Evolutionary conservation across 2,329 filamentous ascomycete genomes (phyloP), one percentile per base, ranked within the genome.

Genomic region (Trichoderma atroviride): DNA sequence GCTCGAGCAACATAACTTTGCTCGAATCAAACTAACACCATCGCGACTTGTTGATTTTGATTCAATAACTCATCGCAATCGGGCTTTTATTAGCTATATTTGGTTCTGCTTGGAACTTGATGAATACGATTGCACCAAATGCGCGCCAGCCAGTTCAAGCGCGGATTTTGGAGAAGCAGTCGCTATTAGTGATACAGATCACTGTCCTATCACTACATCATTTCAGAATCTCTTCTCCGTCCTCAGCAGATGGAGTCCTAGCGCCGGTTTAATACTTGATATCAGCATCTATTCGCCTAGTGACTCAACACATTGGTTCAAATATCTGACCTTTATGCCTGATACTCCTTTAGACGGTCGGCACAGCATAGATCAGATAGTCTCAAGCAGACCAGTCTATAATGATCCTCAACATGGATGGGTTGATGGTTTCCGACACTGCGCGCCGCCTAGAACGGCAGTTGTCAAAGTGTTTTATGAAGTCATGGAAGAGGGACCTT

Each of bases 261-360:
- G 62, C 22, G 66, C 74, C 68, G 60, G 74, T 62, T 74, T 79
- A 57, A 59, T 74, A 58, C 76, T 79, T 47, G 78, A 80, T 72
- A 78, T 79, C 43, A 79, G 75, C 66, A 69, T 78, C 63, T 72
- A 78, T 72, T 80, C 77, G 40, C 77, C 74, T 16, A 78, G 75
- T 61, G 78, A 79, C 68, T 75, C 73, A 22, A 67, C 76, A 58
- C 74, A 80, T 72, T 77, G 73, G 70, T 79, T 69, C 13, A 64
- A 78, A 70, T 75, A 79, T 56, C 72, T 72, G 56, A 71, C 57
- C 57, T 74, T 74, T 65, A 47, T 47, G 43, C 70, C 70, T 43
- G 71, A 73, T 67, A 56, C 52, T 22, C 59, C 50, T 55, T 19
- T 24, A 35, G 47, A 56, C 47, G 43, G 33, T 33, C 31, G 61